Percentiles rank a stretch among this genome's conserved stretches.
These are phyloP conservation scores for Coemansia sp. DNA, from an alignment of 192 early-diverging fungal species.

Conservation along the genomic window DNA sequence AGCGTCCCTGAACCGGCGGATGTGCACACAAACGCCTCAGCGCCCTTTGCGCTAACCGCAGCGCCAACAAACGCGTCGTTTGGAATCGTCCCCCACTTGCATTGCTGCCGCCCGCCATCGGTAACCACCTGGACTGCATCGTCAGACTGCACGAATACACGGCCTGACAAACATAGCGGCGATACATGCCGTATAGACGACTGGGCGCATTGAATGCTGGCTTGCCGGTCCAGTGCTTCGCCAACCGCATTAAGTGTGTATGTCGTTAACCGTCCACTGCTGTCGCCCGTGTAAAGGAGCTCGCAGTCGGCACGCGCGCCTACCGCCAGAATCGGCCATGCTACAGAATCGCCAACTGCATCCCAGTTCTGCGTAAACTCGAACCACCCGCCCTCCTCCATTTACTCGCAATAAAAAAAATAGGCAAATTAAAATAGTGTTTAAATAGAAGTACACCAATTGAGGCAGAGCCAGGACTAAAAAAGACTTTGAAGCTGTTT, in stretches of 20 bases:
- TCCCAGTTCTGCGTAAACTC: constrained; percentile 45
- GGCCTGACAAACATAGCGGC: constrained; percentile 54
- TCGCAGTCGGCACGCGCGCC: constrained; percentile 70
- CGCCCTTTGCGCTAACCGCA: constrained; percentile 6
- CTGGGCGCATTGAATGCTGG: constrained; percentile 65
- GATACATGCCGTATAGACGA: constrained; percentile 67
- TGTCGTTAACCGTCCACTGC: constrained; percentile 72
- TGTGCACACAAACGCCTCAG: constrained; percentile 46
- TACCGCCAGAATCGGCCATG: constrained; percentile 30
- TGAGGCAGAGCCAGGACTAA: no score
- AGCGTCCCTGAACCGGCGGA: constrained; percentile 36
- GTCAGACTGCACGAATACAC: constrained; percentile 62
- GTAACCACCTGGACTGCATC: constrained; percentile 64
- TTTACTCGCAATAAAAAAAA: background rate
- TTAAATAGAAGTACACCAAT: no score
- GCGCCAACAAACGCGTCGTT: constrained; percentile 48
- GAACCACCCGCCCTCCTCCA: constrained; percentile 18
- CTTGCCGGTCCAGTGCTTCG: constrained; percentile 64
- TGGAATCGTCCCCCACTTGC: constrained; percentile 48
- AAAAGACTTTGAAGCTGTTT: no score
- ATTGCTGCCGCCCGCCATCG: constrained; percentile 46
- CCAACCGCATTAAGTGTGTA: constrained; percentile 44
- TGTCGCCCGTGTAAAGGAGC: constrained; percentile 84
- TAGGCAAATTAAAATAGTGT: background rate
- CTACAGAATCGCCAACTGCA: constrained; percentile 2